Evolutionary conservation across 2,329 filamentous ascomycete species (phyloP).

Genomic region (Hypoxylon sp.): DNA sequence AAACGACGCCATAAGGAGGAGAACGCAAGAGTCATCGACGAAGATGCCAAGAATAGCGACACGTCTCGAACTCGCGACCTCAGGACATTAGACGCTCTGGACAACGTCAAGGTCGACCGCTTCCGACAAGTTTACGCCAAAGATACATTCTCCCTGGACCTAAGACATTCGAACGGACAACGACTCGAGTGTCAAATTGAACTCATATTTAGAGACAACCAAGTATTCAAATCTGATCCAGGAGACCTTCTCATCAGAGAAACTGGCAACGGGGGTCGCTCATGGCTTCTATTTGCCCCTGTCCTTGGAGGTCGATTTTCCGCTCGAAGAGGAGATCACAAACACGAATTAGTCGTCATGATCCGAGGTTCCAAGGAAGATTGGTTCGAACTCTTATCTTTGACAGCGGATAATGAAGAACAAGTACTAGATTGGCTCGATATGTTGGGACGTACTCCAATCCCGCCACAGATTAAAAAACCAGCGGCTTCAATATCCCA

Average conservation of each 20-base stretch:
- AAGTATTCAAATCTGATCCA: slow-evolving; percentile 73
- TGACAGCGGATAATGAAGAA: slow-evolving; percentile 82
- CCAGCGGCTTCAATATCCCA: slow-evolving; percentile 51
- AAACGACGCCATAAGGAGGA: slow-evolving; percentile 82
- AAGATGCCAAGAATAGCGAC: slow-evolving; percentile 88
- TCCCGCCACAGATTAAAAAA: slow-evolving; percentile 62
- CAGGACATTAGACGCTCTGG: slow-evolving; percentile 79
- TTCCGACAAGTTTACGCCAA: slow-evolving; percentile 87
- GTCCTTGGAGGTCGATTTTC: slow-evolving; percentile 81
- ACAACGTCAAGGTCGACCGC: slow-evolving; percentile 80
- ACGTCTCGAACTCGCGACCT: slow-evolving; percentile 84
- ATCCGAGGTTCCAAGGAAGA: slow-evolving; percentile 79
- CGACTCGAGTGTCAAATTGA: slow-evolving; percentile 91
- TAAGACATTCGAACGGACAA: slow-evolving; percentile 91
- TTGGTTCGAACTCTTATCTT: slow-evolving; percentile 88
- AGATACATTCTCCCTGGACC: slow-evolving; percentile 88
- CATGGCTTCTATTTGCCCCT: slow-evolving; percentile 93
- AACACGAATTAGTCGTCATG: slow-evolving; percentile 87
- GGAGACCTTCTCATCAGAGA: slow-evolving; percentile 96
- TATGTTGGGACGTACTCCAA: slow-evolving; percentile 73
- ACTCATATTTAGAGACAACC: slow-evolving; percentile 85
- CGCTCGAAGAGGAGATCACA: slow-evolving; percentile 79
- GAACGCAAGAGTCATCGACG: slow-evolving; percentile 81
- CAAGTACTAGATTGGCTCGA: slow-evolving; percentile 88
- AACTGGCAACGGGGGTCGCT: slow-evolving; percentile 78